Conservation (phyloP, 2,329 filamentous ascomycete species). For the Hypoxylon sp. region DNA sequence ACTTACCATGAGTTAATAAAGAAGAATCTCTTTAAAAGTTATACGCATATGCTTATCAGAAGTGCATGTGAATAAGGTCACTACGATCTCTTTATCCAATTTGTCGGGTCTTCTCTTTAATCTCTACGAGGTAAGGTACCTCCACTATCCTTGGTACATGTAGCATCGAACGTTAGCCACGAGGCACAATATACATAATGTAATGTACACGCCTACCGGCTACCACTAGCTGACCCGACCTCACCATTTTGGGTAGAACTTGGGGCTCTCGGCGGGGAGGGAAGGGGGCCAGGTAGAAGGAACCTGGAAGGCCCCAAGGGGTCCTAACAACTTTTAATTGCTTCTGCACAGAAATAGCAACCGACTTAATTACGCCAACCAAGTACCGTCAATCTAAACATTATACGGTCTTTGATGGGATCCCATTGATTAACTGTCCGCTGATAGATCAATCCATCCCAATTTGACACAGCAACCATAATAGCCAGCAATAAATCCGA, state of each 20-base stretch:
- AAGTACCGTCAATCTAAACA: slow-evolving; percentile 20
- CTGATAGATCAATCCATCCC: slow-evolving; percentile 26
- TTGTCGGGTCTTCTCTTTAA: slow-evolving; percentile 29
- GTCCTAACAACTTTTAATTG: slow-evolving; percentile 35
- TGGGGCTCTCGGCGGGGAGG: slow-evolving; percentile 40
- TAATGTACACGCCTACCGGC: slow-evolving; percentile 7
- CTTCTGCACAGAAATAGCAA: slow-evolving; percentile 37
- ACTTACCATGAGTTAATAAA: neutral
- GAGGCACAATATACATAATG: slow-evolving; percentile 19
- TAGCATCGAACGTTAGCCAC: neutral
- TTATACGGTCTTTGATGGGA: slow-evolving; percentile 14
- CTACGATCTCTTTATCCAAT: slow-evolving; percentile 30
- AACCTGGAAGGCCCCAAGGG: slow-evolving; percentile 21
- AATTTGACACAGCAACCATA: slow-evolving; percentile 19
- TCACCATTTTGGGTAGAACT: slow-evolving; percentile 31
- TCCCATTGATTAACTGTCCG: slow-evolving; percentile 18
- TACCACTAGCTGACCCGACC: slow-evolving; percentile 15
- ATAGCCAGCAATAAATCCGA: slow-evolving; percentile 18
- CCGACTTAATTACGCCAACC: slow-evolving; percentile 28
- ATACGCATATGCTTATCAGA: neutral
- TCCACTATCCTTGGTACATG: slow-evolving; percentile 9
- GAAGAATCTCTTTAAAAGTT: neutral
- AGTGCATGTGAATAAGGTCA: slow-evolving; percentile 3
- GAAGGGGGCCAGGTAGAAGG: slow-evolving; percentile 26
- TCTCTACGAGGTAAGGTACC: slow-evolving; percentile 7